Percentiles rank a stretch among this genome's conserved stretches.
phyloP scores from a whole-genome alignment of 202 grass and related monocot genomes.

The Dendrocalamus latiflorus region DNA sequence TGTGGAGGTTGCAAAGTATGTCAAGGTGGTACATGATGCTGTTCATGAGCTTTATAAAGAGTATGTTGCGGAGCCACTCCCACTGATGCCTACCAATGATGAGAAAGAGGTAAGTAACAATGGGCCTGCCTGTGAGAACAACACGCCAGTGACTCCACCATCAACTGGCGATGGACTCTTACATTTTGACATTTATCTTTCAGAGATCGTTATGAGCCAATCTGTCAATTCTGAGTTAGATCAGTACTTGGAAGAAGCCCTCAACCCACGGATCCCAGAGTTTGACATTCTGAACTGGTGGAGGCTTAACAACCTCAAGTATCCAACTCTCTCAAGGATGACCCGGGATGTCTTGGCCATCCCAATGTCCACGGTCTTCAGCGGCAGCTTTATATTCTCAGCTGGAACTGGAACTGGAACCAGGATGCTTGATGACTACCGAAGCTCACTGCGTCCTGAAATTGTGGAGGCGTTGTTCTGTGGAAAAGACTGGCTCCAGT shows the following conservation, averaged over 20 bases:
- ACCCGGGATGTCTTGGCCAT: conserved; percentile 19
- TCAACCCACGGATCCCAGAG: conserved; percentile 31
- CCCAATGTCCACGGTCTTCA: conserved; percentile 36
- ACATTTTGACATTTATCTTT: too few species aligned
- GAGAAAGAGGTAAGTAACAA: conserved; percentile 11
- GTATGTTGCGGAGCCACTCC: conserved; percentile 38
- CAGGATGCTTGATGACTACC: conserved; percentile 56
- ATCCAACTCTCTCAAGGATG: conserved; percentile 68
- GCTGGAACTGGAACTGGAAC: conserved; percentile 12
- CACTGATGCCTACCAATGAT: conserved; percentile 2
- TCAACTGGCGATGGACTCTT: not conserved
- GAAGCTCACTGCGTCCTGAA: conserved; percentile 51
- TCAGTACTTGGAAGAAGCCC: conserved; percentile 56
- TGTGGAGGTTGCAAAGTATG: conserved; percentile 38
- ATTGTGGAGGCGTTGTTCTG: conserved; percentile 61
- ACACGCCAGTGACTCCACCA: not conserved
- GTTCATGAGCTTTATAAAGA: conserved; percentile 39
- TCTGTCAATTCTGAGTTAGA: conserved; percentile 34
- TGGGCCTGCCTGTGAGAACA: not conserved
- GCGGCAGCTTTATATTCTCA: conserved; percentile 29
- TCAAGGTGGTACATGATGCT: conserved; percentile 46
- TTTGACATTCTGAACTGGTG: conserved; percentile 69
- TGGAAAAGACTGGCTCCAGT: conserved; percentile 60
- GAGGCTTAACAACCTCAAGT: conserved; percentile 49
- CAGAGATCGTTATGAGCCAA: too few species aligned